Base-by-base conservation (phyloP, 106 monocot genomes). In the Dioscorea alata region DNA sequence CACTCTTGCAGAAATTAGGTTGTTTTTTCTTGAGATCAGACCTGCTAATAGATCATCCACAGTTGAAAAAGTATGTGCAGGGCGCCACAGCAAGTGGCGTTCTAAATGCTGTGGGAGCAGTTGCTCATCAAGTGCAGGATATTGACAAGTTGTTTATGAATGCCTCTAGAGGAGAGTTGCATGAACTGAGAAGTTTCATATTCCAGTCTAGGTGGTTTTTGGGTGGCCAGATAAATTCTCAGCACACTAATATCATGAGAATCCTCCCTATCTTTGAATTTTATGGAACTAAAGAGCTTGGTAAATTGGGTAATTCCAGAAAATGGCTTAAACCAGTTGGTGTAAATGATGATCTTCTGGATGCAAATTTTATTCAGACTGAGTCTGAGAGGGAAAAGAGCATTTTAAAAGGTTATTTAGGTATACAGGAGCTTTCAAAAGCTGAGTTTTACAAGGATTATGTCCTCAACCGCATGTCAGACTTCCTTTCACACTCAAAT, bases 121-220 rank as follows among this genome's bases (percentile, higher is more conserved):
- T 78, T 73, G 59, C 85, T 73, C 59, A 33, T 74, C 71, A 78
- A 22, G 31, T 50, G 56, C 65, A 74, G 12, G 85, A 74, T 74
- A 75, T 85, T 48, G 76, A 71, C 53, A 35, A 22, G 19, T 71
- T 87, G 48, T 99, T 99, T 71, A 14, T 35, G 22, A 77, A 73
- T 85, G 82, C 81, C 50, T 83, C 90, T 25, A 78, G 79, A 76
- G 99, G 81, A 61, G 99, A 99, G 69, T 75, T 77, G 71, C 87
- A 82, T 73, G 99, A 99, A 75, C 71, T 99, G 59, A 75, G 87
- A 48, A 87, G 85, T 83, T 99, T 88, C 63, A 73, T 99, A 74
- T 77, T 99, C 50, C 99, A 99, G 71, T 93, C 99, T 34, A 99
- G 83, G 48, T 99, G 99, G 92, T 99, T 93, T 79, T 87, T 79